Evolutionary conservation across 2,329 filamentous ascomycete genomes (phyloP).

Genomic region (Stachybotrys echinatus): DNA sequence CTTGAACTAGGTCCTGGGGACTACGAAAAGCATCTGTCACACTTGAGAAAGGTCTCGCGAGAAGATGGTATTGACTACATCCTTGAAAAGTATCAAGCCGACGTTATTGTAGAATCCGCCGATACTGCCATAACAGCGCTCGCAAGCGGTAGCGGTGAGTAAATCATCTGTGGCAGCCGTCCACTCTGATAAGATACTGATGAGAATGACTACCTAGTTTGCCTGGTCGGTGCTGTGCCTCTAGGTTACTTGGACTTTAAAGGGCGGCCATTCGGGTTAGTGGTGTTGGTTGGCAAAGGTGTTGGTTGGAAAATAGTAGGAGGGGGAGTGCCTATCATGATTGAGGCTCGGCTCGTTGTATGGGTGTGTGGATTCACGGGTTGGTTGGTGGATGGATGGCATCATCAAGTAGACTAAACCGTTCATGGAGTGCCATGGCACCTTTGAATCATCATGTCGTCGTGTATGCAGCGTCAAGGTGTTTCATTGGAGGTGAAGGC

Average conservation of each 20-base stretch:
- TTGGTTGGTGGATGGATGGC: too few relatives aligned
- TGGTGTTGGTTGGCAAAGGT: too few relatives aligned
- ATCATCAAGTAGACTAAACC: too few relatives aligned
- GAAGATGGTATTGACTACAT: background rate
- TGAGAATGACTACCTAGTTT: background rate
- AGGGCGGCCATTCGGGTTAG: background rate
- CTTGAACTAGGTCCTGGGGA: background rate
- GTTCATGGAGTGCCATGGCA: too few relatives aligned
- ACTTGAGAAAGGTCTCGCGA: background rate
- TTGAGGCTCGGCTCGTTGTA: too few relatives aligned
- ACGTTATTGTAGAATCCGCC: background rate
- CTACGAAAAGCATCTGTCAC: background rate
- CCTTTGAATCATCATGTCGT: too few relatives aligned
- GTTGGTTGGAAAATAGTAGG: too few relatives aligned
- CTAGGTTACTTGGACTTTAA: background rate
- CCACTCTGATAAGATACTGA: background rate
- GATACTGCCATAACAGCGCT: background rate
- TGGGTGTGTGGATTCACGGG: too few relatives aligned
- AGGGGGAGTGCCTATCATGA: too few relatives aligned
- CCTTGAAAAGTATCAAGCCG: background rate
- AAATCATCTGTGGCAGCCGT: background rate
- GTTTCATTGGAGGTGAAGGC: background rate
- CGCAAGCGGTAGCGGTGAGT: background rate
- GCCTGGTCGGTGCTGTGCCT: background rate
- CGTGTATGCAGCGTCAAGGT: too few relatives aligned